Evolutionary conservation across 306 rosid genomes (phyloP), one percentile per base, ranked within the genome.

Genomic region (Glycine tomentella): DNA sequence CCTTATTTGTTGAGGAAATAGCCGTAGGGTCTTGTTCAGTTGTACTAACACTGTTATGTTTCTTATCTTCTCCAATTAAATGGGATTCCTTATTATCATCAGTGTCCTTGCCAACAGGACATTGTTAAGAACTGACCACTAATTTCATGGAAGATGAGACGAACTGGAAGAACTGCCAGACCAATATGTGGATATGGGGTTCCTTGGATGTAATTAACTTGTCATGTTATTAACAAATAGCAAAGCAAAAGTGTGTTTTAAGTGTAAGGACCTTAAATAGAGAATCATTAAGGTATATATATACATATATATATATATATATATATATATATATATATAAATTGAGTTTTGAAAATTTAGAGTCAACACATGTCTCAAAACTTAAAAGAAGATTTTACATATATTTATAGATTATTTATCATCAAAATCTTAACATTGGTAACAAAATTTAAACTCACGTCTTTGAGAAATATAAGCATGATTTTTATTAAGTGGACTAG

Each of bases 1-100:
- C 48, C 45, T 76, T 67, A 70, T 76, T 76, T 3, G 66, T 56
- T 36, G 71, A 45, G 4, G 64, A 76, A 80, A 70, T 80, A 45
- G 63, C 72, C 0, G 72, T 75, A 66, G 84, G 87, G 69, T 16
- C 8, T 8, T 10, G 8, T 12, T 78, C 49, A 68, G 1, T 42
- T 53, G 40, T 66, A 55, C 45, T n/a, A 46, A 34, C 11, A 3
- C 31, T 25, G 31, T 25, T n/a, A 25, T 25, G 31, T 25, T 25
- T 76, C 70, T 69, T 8, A 82, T 4, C 33, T 82, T 36, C 34
- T 17, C 12, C 78, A 49, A 31, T 16, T n/a, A 3, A 48, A 31
- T 55, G 44, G 53, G 50, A 74, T 65, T 55, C 69, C 33, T 44
- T n/a, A 9, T 9, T 2, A 9, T 25, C 13, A 15, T 9, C 33